phyloP scores from a whole-genome alignment of 2,329 filamentous ascomycete genomes.

The Ascochyta clinopodiicola region DNA sequence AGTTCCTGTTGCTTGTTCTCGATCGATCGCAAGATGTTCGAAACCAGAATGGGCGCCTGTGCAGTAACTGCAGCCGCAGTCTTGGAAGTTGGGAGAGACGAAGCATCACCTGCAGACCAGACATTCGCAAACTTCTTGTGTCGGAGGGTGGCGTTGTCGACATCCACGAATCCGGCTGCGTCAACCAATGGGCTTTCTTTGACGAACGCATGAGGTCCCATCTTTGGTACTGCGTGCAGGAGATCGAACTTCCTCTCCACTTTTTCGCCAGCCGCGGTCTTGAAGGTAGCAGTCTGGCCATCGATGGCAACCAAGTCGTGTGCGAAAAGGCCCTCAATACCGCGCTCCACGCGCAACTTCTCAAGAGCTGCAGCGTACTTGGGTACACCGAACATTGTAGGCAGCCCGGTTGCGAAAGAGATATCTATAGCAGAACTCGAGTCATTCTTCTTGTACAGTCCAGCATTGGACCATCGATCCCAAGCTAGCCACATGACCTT shows the following conservation, averaged over 20 bases:
- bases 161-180: conserved; percentile 47
- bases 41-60: conserved; percentile 45
- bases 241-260: conserved; percentile 47
- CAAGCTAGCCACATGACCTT: conserved; percentile 53
- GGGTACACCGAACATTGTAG: conserved; percentile 50
- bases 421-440: conserved; percentile 44
- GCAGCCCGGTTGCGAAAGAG: conserved; percentile 49
- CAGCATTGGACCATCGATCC: conserved; percentile 48
- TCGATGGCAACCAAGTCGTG: conserved; percentile 48
- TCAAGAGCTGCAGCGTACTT: conserved; percentile 49
- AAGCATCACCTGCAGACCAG: conserved; percentile 50
- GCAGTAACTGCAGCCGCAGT: conserved; percentile 50
- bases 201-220: conserved; percentile 47
- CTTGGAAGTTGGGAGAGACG: conserved; percentile 48
- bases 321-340: conserved; percentile 49
- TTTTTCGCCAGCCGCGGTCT: conserved; percentile 31
- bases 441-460: conserved; percentile 40
- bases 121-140: conserved; percentile 50
- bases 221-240: conserved; percentile 49
- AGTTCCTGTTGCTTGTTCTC: conserved; percentile 31
- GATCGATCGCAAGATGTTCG: conserved; percentile 41
- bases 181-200: conserved; percentile 45
- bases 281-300: conserved; percentile 48
- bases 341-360: conserved; percentile 44
- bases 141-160: conserved; percentile 43